phyloP scores from a whole-genome alignment of 345 rosid species.

The Arabis hirsuta region DNA sequence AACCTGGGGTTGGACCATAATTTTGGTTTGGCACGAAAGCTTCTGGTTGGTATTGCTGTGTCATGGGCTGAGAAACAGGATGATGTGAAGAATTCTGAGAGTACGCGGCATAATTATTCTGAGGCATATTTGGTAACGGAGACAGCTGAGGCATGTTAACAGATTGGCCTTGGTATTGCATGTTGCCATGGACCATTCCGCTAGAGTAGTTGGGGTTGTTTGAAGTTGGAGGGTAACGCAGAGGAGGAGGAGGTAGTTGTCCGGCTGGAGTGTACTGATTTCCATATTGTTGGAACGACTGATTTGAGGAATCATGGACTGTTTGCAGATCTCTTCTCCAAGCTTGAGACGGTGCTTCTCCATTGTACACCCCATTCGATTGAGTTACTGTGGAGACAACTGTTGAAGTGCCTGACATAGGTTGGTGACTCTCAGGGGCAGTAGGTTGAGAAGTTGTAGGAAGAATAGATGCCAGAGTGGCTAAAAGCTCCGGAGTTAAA shows the following conservation, averaged over 20 bases:
- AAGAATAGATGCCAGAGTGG: constrained; percentile 68
- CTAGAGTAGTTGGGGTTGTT: constrained; percentile 50
- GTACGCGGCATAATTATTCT: constrained; percentile 32
- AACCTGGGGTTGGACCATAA: constrained; percentile 48
- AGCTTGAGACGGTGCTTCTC: constrained; percentile 52
- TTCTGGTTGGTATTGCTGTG: constrained; percentile 68
- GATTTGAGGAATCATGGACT: constrained; percentile 50
- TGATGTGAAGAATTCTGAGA: constrained; percentile 57
- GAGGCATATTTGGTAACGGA: constrained; percentile 52
- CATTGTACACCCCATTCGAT: constrained; percentile 44
- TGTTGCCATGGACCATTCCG: constrained; percentile 48
- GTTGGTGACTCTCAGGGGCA: constrained; percentile 56
- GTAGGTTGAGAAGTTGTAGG: constrained; percentile 64
- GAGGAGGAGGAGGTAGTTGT: constrained; percentile 50
- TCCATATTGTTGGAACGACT: constrained; percentile 56
- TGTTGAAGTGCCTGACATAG: constrained; percentile 51
- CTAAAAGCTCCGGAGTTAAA: constrained; percentile 89
- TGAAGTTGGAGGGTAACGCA: constrained; percentile 53
- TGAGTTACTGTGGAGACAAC: constrained; percentile 42
- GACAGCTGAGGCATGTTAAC: constrained; percentile 58
- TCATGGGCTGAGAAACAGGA: constrained; percentile 56
- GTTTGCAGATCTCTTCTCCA: constrained; percentile 57
- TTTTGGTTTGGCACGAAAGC: constrained; percentile 50
- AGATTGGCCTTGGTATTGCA: constrained; percentile 61
- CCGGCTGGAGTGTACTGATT: constrained; percentile 57